Percentiles rank a stretch among this genome's conserved stretches.
Conservation (phyloP, 2,329 filamentous ascomycete genomes). For the Colletotrichum agaves region DNA sequence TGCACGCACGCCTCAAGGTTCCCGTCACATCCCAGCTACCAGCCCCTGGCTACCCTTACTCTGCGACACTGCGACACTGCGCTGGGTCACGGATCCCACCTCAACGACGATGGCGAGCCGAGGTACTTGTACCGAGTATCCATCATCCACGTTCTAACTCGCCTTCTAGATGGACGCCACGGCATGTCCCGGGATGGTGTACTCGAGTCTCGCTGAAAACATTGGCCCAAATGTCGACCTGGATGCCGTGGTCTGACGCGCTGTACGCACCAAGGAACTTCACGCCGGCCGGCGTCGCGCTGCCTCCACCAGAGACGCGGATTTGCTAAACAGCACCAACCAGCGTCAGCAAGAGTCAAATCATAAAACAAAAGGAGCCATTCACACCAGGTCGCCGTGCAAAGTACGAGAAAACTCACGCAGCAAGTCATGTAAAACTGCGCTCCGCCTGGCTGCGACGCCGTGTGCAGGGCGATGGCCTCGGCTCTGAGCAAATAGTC, state of each 20-base stretch:
- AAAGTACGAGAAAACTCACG: constrained; percentile 38
- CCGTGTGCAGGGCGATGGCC: constrained; percentile 56
- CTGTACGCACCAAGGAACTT: constrained; percentile 23
- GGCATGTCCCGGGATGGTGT: constrained; percentile 21
- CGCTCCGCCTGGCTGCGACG: constrained; percentile 42
- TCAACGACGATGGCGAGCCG: neutral
- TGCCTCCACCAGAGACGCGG: constrained; percentile 41
- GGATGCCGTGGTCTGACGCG: constrained; percentile 55
- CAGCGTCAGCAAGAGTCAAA: neutral
- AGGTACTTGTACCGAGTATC: too few relatives aligned
- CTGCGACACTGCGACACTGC: neutral
- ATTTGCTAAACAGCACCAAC: constrained; percentile 33
- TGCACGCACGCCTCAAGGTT: neutral
- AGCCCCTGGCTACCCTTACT: too few relatives aligned
- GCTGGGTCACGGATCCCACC: neutral
- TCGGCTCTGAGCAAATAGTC: constrained; percentile 58
- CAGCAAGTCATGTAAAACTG: constrained; percentile 36
- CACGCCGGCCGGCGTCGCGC: constrained; percentile 40
- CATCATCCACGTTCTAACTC: neutral
- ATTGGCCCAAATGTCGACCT: constrained; percentile 53
- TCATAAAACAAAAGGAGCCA: neutral
- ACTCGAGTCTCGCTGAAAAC: constrained; percentile 39
- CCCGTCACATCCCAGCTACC: neutral
- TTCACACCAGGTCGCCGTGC: too few relatives aligned
- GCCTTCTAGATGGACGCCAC: neutral